Evolutionary conservation across 805 yeast species (phyloP), one percentile per base, ranked within the genome.

Genomic region (Vanderwaltozyma yarrowii): DNA sequence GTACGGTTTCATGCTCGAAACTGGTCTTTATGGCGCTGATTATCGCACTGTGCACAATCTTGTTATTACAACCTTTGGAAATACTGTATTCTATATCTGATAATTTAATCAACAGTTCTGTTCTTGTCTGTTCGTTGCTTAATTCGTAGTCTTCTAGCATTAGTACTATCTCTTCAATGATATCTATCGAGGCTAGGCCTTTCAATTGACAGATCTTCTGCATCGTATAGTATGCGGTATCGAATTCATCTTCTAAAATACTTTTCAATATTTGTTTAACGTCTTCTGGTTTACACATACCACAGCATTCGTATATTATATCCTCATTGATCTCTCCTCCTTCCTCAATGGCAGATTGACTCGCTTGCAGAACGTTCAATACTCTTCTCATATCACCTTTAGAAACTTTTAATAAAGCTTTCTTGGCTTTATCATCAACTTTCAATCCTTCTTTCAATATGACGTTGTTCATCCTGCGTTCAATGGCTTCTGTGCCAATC

Each of bases 371-470:
- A 5, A 92, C 96, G 54, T 92, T 92, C 49, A 92, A 68, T 1
- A 95, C 94, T 36, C 84, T 75, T 65, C 99, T 76, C 98, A 92
- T 92, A 60, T 92, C 99, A 37, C 99, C 99, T 41, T 78, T 74
- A n/a, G 92, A 72, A 39, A 92, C 68, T 37, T 65, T 67, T 40
- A 92, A 65, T 34, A 92, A 64, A 2, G 95, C 77, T 0, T 62
- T 60, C 31, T 72, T 64, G 0, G 95, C 96, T 1, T 68, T 76
- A 0, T 67, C 60, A 0, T 68, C 53, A 9, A 92, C 65, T 4
- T 67, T 61, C 34, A 92, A 63, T 1, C 74, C 59, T 51, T 92
- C 99, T 37, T 66, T 66, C 30, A 73, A 70, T 34, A 86, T 69
- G 8, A 92, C 96, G 42, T 73, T 68, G 33, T 72, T 65, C 21